Evolutionary conservation across 345 rosid genomes (phyloP), one percentile per base, ranked within the genome.

Genomic region (Arabis alpina): DNA sequence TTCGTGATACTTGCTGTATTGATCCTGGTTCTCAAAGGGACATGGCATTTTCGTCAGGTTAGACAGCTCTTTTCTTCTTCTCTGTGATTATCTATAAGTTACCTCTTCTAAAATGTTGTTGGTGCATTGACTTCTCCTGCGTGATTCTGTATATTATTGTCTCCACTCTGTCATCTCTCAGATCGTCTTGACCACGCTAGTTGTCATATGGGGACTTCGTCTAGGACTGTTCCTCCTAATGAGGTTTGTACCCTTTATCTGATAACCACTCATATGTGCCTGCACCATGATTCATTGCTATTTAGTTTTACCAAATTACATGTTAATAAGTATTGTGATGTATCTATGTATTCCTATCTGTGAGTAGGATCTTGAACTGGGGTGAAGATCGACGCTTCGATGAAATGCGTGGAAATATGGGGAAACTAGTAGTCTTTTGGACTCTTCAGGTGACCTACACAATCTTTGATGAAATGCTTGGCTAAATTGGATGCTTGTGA

Each of bases 41-140:
- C 97, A 56, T 91, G 92, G 91, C 81, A 88, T 78, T 88, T 87
- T 73, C 88, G 98, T 68, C 98, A 90, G 94, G 98, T 93, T 48
- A 37, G 5, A 48, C 42, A 12, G 8, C 32, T 32, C 42, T 23
- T 55, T 8, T 37, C 34, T 2, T 8, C 30, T 23, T 51, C 14
- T 11, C 64, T 40, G 34, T 50, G 23, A 19, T 19, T 19, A 19
- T 19, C 23, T 19, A 19, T 19, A 32, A 24, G 27, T 66, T 52
- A 40, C 16, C 6, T 61, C 61, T 1, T 3, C 67, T 28, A 5
- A 24, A 27, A 5, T 63, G 55, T 8, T 12, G 55, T 10, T 72
- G 11, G 23, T 64, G 53, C 25, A 54, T 54, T 60, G 68, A 51
- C 15, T 51, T 70, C 59, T 60, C 40, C 36, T 43, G 48, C 30